Evolutionary conservation across 495 filamentous ascomycete genomes (phyloP).

Genomic region (Hypoxylon lenormandii): DNA sequence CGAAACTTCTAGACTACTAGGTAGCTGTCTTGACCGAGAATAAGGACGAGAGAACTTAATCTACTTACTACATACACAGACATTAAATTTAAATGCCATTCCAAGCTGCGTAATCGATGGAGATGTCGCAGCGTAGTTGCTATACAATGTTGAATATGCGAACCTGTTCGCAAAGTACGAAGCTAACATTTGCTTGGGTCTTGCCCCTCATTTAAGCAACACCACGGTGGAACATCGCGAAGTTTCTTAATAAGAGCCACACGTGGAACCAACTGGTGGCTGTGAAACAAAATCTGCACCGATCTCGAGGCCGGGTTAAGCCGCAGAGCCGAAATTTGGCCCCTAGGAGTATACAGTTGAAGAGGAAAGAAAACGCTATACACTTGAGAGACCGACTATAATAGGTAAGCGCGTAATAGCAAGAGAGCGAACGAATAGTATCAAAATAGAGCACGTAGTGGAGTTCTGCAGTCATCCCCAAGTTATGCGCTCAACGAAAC

Average conservation of each 20-base stretch:
- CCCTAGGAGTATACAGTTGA: too few relatives aligned
- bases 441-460: too few relatives aligned
- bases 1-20: constrained; percentile 10
- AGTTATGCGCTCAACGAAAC: too few relatives aligned
- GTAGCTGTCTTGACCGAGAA: background rate
- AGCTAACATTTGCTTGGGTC: background rate
- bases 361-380: too few relatives aligned
- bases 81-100: background rate
- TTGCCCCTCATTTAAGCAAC: background rate
- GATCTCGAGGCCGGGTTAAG: too few relatives aligned
- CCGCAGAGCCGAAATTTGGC: too few relatives aligned
- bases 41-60: background rate
- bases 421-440: too few relatives aligned
- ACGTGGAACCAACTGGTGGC: background rate
- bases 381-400: too few relatives aligned
- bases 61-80: too few relatives aligned
- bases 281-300: background rate
- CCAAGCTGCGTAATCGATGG: background rate
- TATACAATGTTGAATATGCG: background rate
- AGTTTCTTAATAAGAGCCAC: background rate
- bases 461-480: too few relatives aligned
- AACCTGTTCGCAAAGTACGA: background rate
- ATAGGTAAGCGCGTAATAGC: too few relatives aligned
- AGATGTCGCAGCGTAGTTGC: background rate
- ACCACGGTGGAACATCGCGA: background rate